Base-by-base conservation (phyloP, 2,329 filamentous ascomycete species). In the Teratosphaeria gauchensis region DNA sequence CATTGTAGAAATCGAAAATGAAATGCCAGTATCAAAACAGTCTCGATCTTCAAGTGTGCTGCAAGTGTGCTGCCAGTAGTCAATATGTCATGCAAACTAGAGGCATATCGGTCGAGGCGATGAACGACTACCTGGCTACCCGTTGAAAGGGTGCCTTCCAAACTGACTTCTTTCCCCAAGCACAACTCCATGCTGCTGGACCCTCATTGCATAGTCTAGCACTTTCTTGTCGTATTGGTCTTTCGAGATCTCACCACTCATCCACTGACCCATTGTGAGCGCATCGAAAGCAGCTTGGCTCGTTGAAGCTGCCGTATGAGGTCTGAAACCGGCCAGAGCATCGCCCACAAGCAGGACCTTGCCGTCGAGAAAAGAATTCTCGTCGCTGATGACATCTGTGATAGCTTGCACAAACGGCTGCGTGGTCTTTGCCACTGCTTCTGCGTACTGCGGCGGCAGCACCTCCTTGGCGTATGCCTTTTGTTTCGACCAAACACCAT, bases 201-300 rank as follows among this genome's bases (percentile, higher is more conserved):
- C 64, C 3, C 66, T 69, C 46, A 65, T 65, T 53, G 75, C 74
- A 66, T 71, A 75, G 0, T 67, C 69, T 65, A 76, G 62, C 0
- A 71, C 71, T 57, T 70, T 62, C 35, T 56, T 61, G 59, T 73
- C 73, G 72, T 77, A 78, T 54, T 71, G 62, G 4, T 64, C 60
- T 52, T 68, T 60, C 2, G 65, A 62, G 38, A 74, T 69, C 54
- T 74, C 69, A 0, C 76, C 76, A 7, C 67, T 61, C 59, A 77
- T 67, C 61, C 75, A 72, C 58, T 73, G 69, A 1, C 69, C 76
- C 14, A 79, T 60, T 4, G 68, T 69, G 62, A 76, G 64, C 3
- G 74, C 74, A 63, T 80, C 76, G 51, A 74, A 74, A 1, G 76
- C 77, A 4, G 77, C 77, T 62, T 80, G 77, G 30, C 76, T 75